A percentile compares a stretch with the other conserved stretches of the same genome.
phyloP scores from a whole-genome alignment of 495 filamentous ascomycete species.

The Penicillium odoratum region DNA sequence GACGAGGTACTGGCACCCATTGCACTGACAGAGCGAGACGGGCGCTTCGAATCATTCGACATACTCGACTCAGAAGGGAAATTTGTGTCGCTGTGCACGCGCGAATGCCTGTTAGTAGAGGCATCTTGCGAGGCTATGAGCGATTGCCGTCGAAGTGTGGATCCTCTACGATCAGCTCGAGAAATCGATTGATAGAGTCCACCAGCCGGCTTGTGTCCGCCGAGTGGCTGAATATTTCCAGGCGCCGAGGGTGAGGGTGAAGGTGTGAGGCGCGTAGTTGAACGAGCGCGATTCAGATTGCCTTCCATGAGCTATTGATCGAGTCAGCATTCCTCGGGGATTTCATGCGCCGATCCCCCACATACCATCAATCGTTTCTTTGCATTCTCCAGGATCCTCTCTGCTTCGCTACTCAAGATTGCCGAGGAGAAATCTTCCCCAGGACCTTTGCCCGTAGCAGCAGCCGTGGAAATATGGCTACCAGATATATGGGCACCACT shows the following conservation, averaged over 20 bases:
- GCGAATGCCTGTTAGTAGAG: slow-evolving; percentile 49
- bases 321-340: slow-evolving; percentile 14
- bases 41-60: slow-evolving; percentile 26
- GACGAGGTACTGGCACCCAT: slow-evolving; percentile 42
- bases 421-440: slow-evolving; percentile 64
- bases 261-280: slow-evolving; percentile 62
- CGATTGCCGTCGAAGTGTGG: slow-evolving; percentile 40
- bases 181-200: slow-evolving; percentile 47
- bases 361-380: slow-evolving; percentile 84
- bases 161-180: slow-evolving; percentile 38
- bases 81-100: slow-evolving; percentile 59
- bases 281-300: slow-evolving; percentile 78
- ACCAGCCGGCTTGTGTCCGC: slow-evolving; percentile 18
- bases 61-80: slow-evolving; percentile 43
- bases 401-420: slow-evolving; percentile 77
- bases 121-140: slow-evolving; percentile 37
- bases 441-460: slow-evolving; percentile 32
- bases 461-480: slow-evolving; percentile 22
- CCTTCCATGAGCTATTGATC: slow-evolving; percentile 79
- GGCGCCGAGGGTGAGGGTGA: slow-evolving; percentile 50
- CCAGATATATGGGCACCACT: slow-evolving; percentile 3
- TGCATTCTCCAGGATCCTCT: slow-evolving; percentile 86
- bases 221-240: slow-evolving; percentile 20
- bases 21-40: slow-evolving; percentile 45
- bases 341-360: slow-evolving; percentile 5